Evolutionary conservation across 192 early-diverging fungal genomes (phyloP).

Genomic region (Chytriomyces sp.): DNA sequence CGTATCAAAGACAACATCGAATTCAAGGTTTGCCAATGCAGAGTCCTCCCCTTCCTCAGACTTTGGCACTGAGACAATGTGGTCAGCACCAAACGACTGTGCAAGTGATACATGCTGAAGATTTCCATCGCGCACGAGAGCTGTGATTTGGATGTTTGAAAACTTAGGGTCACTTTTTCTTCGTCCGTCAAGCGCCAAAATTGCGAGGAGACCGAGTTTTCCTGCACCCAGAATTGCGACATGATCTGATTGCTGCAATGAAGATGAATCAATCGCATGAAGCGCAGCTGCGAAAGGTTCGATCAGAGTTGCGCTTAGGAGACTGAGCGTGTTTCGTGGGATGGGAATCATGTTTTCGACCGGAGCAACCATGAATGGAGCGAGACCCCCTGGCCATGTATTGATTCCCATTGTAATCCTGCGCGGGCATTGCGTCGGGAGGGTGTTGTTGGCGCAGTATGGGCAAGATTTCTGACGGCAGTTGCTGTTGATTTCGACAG

Average conservation of each 20-base stretch:
- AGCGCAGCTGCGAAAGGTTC: conserved; percentile 38
- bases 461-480: neutral
- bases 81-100: conserved; percentile 22
- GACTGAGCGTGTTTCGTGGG: conserved; percentile 2
- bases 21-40: neutral
- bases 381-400: conserved; percentile 31
- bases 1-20: conserved; percentile 37
- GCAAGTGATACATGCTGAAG: conserved; percentile 1
- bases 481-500: conserved; percentile 36
- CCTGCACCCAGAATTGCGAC: conserved; percentile 24
- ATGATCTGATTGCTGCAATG: neutral
- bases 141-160: conserved; percentile 10
- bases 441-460: neutral
- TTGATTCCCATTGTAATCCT: conserved; percentile 38
- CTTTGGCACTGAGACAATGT: conserved; percentile 9
- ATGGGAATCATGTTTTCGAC: conserved; percentile 17
- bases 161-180: neutral
- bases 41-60: neutral
- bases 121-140: conserved; percentile 8
- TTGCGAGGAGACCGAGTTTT: conserved; percentile 20
- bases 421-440: conserved; percentile 31
- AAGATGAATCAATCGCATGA: conserved; percentile 12
- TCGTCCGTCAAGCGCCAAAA: conserved; percentile 22
- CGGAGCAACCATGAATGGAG: conserved; percentile 23
- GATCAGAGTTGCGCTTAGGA: neutral